phyloP scores from a whole-genome alignment of 129 eudicot species.

The Pittosporum tobira region DNA sequence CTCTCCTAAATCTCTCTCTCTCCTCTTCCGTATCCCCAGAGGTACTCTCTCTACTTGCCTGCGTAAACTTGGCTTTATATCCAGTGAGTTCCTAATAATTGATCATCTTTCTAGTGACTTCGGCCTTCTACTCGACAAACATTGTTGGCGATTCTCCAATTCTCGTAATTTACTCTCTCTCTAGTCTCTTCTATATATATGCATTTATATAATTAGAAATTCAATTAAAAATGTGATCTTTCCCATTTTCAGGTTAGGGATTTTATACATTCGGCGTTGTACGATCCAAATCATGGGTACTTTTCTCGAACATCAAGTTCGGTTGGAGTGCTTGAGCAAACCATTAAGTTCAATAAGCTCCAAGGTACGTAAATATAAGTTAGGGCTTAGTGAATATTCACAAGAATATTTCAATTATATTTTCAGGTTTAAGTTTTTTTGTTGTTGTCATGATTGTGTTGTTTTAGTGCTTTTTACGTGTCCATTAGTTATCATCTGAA shows the following conservation, averaged over 20 bases:
- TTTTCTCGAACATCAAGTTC: constrained; percentile 71
- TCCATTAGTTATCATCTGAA: not conserved
- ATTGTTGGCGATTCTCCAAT: constrained; percentile 50
- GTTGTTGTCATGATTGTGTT: not conserved
- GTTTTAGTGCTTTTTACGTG: not conserved
- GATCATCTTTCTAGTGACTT: constrained; percentile 22
- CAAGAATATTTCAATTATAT: not conserved
- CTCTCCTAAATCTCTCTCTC: constrained; percentile 7
- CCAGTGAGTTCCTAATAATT: not conserved
- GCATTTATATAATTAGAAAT: not conserved
- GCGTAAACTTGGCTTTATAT: not conserved
- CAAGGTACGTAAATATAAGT: constrained; percentile 35
- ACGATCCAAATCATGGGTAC: constrained; percentile 78
- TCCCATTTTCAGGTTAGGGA: constrained; percentile 55
- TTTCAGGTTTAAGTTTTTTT: not conserved
- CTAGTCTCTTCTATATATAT: not conserved
- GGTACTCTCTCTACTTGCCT: constrained; percentile 14
- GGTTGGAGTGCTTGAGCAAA: constrained; percentile 80
- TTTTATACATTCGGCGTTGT: constrained; percentile 82
- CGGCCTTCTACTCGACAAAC: constrained; percentile 47
- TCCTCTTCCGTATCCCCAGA: constrained; percentile 4
- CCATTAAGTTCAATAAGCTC: constrained; percentile 66
- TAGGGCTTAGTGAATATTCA: not conserved
- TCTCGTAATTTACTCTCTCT: constrained; percentile 33
- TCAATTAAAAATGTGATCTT: not conserved